Evolutionary conservation across 169 alveolate species (phyloP).

Genomic region (Plasmodium blacklocki): DNA sequence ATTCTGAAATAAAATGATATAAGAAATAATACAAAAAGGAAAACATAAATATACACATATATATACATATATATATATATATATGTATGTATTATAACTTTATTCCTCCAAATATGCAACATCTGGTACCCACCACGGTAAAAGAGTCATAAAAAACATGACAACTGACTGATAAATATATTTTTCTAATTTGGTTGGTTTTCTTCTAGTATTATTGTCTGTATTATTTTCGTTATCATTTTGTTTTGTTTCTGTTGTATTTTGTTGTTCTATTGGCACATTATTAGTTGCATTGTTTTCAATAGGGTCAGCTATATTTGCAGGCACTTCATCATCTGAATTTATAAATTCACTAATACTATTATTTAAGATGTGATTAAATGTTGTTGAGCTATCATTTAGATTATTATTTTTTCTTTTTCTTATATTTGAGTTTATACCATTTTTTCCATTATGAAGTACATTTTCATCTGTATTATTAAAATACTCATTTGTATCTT

Average conservation of each 20-base stretch:
- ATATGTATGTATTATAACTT: constrained; percentile 1
- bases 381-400: constrained; percentile 30
- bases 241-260: background rate
- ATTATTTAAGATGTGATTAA: constrained; percentile 27
- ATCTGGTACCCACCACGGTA: constrained; percentile 89
- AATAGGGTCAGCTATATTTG: constrained; percentile 5
- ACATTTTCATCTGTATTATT: background rate
- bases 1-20: too few relatives aligned
- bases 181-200: constrained; percentile 77
- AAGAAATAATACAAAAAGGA: too few relatives aligned
- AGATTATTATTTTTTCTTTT: constrained; percentile 11
- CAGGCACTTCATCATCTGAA: constrained; percentile 22
- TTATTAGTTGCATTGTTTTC: constrained; percentile 1
- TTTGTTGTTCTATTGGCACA: constrained; percentile 10
- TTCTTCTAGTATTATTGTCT: constrained; percentile 37
- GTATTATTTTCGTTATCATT: constrained; percentile 12
- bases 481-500: background rate
- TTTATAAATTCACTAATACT: constrained; percentile 41
- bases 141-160: constrained; percentile 81
- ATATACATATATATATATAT: background rate
- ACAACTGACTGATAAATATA: constrained; percentile 80
- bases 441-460: constrained; percentile 1
- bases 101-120: constrained; percentile 80
- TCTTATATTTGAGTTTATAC: constrained; percentile 15
- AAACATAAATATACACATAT: background rate